Conservation (phyloP, 805 yeast genomes). For the Starmera pachycereana region DNA sequence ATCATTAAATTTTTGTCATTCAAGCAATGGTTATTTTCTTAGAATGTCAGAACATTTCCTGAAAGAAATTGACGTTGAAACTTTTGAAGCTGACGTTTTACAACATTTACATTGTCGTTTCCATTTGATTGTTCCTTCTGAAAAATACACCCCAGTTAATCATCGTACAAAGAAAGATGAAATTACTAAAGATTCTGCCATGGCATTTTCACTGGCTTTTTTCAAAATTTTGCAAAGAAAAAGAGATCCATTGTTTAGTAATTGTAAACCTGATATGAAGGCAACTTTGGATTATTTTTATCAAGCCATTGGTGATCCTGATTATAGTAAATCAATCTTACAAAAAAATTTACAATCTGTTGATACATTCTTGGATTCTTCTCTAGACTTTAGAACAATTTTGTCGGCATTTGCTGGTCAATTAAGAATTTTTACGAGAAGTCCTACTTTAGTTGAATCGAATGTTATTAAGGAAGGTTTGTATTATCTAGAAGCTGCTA, state of each 20-base stretch:
- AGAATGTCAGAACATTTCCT: conserved; percentile 46
- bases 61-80: conserved; percentile 28
- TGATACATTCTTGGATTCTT: conserved; percentile 36
- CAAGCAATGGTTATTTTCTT: conserved; percentile 52
- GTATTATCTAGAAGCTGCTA: conserved; percentile 59
- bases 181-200: conserved; percentile 31
- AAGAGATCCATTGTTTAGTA: conserved; percentile 47
- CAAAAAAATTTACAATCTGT: conserved; percentile 35
- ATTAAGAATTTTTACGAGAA: conserved; percentile 18
- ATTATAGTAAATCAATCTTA: conserved; percentile 27
- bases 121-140: conserved; percentile 53
- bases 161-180: conserved; percentile 40
- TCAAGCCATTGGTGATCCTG: conserved; percentile 63
- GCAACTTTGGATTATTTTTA: conserved; percentile 59
- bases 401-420: conserved; percentile 45
- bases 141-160: conserved; percentile 51
- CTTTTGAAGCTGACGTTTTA: conserved; percentile 57
- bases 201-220: conserved; percentile 33
- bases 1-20: conserved; percentile 53
- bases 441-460: conserved; percentile 23
- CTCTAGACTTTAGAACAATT: conserved; percentile 34
- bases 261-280: conserved; percentile 64
- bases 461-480: conserved; percentile 42
- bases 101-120: conserved; percentile 75
- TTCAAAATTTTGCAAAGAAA: conserved; percentile 44